phyloP scores from a whole-genome alignment of 2,329 filamentous ascomycete species.

The Talaromyces sp. region DNA sequence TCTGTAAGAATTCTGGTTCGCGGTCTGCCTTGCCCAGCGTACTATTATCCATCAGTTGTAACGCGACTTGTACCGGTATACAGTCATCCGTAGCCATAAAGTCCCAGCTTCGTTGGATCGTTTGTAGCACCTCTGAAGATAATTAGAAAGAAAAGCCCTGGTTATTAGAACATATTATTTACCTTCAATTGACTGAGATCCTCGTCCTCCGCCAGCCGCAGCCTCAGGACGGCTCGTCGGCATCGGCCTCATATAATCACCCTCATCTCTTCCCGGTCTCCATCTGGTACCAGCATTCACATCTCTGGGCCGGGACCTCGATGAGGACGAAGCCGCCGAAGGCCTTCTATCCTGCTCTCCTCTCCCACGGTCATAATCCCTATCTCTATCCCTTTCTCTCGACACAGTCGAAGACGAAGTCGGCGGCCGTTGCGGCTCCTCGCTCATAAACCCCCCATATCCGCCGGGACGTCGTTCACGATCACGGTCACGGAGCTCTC shows the following conservation, averaged over 20 bases:
- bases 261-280: slow-evolving; percentile 28
- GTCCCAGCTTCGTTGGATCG: slow-evolving; percentile 86
- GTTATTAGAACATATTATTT: slow-evolving; percentile 1
- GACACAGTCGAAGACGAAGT: slow-evolving; percentile 31
- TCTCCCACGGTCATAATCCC: slow-evolving; percentile 10
- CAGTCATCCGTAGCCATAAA: slow-evolving; percentile 87
- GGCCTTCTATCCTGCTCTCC: slow-evolving; percentile 29
- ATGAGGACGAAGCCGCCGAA: slow-evolving; percentile 28
- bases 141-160: neutral
- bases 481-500: slow-evolving; percentile 25
- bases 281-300: slow-evolving; percentile 27
- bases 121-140: slow-evolving; percentile 62
- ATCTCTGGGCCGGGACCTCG: slow-evolving; percentile 36
- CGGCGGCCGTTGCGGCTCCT: slow-evolving; percentile 27
- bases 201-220: slow-evolving; percentile 19
- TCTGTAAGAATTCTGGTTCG: slow-evolving; percentile 77
- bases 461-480: slow-evolving; percentile 42
- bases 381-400: slow-evolving; percentile 20
- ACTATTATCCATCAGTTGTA: slow-evolving; percentile 90
- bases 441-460: slow-evolving; percentile 44
- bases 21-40: slow-evolving; percentile 89
- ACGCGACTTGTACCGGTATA: slow-evolving; percentile 87
- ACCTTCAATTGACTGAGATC: slow-evolving; percentile 40
- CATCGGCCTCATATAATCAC: slow-evolving; percentile 22
- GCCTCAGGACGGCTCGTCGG: slow-evolving; percentile 23